Base-by-base conservation (phyloP, 768 basidiomycete species). In the Lactarius hatsudake region DNA sequence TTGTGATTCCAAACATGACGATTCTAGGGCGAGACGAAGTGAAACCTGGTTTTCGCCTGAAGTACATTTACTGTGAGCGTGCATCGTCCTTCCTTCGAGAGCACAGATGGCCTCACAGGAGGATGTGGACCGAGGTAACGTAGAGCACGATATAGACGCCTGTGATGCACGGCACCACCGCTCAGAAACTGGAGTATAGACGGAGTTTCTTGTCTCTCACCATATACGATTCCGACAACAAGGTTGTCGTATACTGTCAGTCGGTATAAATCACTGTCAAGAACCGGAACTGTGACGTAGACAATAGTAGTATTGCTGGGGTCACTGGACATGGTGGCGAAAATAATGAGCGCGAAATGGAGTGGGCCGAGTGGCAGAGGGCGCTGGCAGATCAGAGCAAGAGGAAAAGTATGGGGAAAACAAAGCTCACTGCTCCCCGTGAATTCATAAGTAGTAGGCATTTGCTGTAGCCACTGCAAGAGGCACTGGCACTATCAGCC, bases 211-310 rank as follows among this genome's bases (percentile, higher is more conserved):
- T 20, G 5, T 51, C 58, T 15, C 60, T 5, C 26, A 61, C 65
- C 65, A 30, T 56, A 66, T n/a, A 61, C 54, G 18, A 66, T 66
- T n/a, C 65, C 65, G 4, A 55, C 32, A 38, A 66, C 51, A 10
- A 66, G 60, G 10, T 40, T 15, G 12, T 13, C 10, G 38, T 40
- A 13, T 13, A 15, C 38, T 13, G 38, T 40, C 38, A 40, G 38
- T 13, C 5, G 0, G 36, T 36, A 36, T 12, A 12, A 36, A 36
- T 36, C 9, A 36, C 10, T 36, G 36, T n/a, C n/a, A 36, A 36
- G 12, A 32, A n/a, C n/a, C n/a, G n/a, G n/a, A 36, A 1, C 7
- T 5, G 10, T 5, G n/a, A n/a, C n/a, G n/a, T n/a, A n/a, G n/a
- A n/a, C n/a, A n/a, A n/a, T 36, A 5, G 36, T n/a, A n/a, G n/a